Base-by-base conservation (phyloP, 2,329 filamentous ascomycete genomes). In the Mariannaea elegans region DNA sequence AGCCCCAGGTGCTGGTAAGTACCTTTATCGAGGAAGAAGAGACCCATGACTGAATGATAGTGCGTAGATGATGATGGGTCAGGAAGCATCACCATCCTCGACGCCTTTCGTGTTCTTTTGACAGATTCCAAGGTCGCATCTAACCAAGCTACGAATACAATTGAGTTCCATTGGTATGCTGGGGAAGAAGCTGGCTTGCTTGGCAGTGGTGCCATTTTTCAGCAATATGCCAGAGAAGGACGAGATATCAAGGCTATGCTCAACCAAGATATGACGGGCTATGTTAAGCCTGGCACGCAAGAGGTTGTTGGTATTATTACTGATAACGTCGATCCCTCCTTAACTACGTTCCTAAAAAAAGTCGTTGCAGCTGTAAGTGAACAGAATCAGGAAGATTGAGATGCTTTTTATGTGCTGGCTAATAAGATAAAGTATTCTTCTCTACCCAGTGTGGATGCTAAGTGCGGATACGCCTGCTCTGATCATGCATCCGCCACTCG, bases 81-180 rank as follows among this genome's bases (percentile, higher is more conserved):
- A 3, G 68, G 68, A 31, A 65, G 55, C 1, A 61, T 94, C 18
- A 94, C 91, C 2, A 94, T 92, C 53, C 84, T 95, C 1, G 92
- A 95, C 72, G 89, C 90, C 2, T 80, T 95, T 61, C 85, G 90
- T 12, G 90, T 91, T 42, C 81, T 94, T 12, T 81, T 93, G 50
- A 83, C 84, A 57, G 86, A 88, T 32, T 78, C 86, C 8, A 82
- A 86, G 39, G 82, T 94, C 55, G 78, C 85, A 4, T 78, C 82
- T 16, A 90, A 90, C 32, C 82, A 75, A 31, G 78, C 78, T 86
- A 59, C 87, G 62, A 93, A 94, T 74, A 93, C 90, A 0, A 77
- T 95, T 59, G 92, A 95, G 77, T 94, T 94, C 75, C 91, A 94
- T 74, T 95, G 91, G 91, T 94, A 94, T 76, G 89, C 88, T 3